These are phyloP conservation scores for Theobroma grandiflorum DNA, from an alignment of 441 rosid species.

Conservation along the genomic window DNA sequence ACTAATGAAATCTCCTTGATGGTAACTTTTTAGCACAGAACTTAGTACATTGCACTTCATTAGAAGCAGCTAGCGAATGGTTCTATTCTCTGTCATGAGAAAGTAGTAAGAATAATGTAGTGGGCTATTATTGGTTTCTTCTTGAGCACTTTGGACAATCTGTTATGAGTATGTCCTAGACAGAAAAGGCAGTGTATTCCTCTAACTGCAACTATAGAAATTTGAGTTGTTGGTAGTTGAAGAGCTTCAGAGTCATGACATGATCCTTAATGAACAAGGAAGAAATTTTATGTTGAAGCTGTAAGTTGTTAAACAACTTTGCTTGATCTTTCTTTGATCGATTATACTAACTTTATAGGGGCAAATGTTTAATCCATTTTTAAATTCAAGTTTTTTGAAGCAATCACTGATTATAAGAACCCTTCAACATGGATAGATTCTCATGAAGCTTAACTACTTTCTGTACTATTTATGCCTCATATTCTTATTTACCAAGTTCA, in stretches of 20 bases:
- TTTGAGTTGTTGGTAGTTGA: neutral
- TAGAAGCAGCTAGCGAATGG: neutral
- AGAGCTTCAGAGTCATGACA: neutral
- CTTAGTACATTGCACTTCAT: neutral
- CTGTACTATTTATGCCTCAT: neutral
- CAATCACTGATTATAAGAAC: neutral
- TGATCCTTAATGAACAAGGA: neutral
- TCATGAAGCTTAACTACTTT: neutral
- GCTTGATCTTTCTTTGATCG: neutral
- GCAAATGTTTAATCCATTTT: neutral
- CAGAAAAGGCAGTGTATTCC: neutral
- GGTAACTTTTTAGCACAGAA: neutral
- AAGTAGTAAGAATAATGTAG: neutral
- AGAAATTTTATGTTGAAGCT: slow-evolving; percentile 9
- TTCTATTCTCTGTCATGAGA: neutral
- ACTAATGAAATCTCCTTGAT: neutral
- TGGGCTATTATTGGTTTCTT: neutral
- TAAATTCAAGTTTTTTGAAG: neutral
- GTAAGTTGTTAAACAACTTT: neutral
- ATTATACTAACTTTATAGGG: neutral
- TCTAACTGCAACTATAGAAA: neutral
- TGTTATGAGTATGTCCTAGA: neutral
- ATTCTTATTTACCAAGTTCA: neutral
- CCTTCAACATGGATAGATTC: neutral
- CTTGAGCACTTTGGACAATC: neutral